A percentile compares a stretch with the other conserved stretches of the same genome.
These are phyloP conservation scores for Annulohypoxylon truncatum DNA, from an alignment of 2,329 filamentous ascomycete species.

Conservation along the genomic window DNA sequence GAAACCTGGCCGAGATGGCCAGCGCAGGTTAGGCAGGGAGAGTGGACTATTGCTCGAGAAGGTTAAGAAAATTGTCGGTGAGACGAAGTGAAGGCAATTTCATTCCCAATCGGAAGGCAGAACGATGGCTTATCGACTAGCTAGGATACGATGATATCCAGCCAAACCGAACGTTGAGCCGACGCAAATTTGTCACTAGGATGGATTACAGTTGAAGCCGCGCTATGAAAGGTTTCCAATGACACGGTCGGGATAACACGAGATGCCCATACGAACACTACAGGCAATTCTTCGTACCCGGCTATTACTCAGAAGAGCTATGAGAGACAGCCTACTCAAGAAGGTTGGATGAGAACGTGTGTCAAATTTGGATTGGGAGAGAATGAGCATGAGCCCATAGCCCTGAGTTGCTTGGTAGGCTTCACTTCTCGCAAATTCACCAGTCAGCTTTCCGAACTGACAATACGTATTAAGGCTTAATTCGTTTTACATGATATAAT, in stretches of 20 bases:
- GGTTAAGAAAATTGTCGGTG: conserved; percentile 76
- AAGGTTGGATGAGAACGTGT: neutral
- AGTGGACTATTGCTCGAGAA: conserved; percentile 81
- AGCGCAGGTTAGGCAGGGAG: conserved; percentile 84
- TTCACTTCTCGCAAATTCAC: neutral
- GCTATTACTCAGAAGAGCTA: neutral
- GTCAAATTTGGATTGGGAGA: neutral
- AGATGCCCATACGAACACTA: neutral
- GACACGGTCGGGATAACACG: neutral
- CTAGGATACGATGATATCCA: neutral
- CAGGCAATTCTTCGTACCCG: neutral
- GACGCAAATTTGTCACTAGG: neutral
- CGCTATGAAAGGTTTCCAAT: neutral
- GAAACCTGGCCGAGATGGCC: conserved; percentile 75
- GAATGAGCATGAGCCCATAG: neutral
- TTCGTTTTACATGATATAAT: conserved; percentile 19
- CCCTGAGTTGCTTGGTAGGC: conserved; percentile 4
- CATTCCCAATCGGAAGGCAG: neutral
- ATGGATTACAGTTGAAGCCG: neutral
- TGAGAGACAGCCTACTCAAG: neutral
- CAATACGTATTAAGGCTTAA: conserved; percentile 14
- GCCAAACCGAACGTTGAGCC: neutral
- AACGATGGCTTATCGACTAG: neutral
- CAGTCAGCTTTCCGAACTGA: conserved; percentile 3
- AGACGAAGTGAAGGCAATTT: conserved; percentile 39